These are phyloP conservation scores for Pyrus bretschneideri DNA, from an alignment of 306 rosid genomes.

Conservation along the genomic window DNA sequence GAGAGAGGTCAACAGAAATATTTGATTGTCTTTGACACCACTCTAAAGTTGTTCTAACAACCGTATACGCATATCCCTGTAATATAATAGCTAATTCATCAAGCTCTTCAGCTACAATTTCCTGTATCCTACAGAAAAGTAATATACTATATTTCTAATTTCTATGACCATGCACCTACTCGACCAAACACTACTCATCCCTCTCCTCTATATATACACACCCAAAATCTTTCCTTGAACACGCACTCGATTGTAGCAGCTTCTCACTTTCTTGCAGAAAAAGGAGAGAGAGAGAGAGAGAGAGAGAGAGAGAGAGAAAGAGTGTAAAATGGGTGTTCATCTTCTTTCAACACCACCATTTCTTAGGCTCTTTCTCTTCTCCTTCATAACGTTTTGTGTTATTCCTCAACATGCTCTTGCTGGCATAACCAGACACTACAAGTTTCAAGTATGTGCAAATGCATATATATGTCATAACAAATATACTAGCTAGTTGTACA, in stretches of 20 bases:
- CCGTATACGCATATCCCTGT: conserved; percentile 2
- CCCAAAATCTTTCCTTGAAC: neutral
- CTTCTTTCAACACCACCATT: conserved; percentile 1
- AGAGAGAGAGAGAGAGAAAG: neutral
- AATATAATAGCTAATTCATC: neutral
- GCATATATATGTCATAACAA: neutral
- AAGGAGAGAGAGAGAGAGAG: neutral
- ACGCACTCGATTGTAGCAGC: neutral
- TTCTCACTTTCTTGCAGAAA: neutral
- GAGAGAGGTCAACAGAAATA: conserved; percentile 21
- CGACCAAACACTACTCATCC: conserved; percentile 15
- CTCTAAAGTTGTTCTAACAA: conserved; percentile 59
- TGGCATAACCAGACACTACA: conserved; percentile 43
- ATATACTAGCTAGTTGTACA: too few relatives aligned
- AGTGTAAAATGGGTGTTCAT: conserved; percentile 17
- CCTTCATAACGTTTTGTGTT: conserved; percentile 14
- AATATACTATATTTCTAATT: conserved; percentile 16
- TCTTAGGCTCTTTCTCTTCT: conserved; percentile 15
- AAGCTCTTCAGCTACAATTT: neutral
- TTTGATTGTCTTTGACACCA: conserved; percentile 53
- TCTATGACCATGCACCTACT: conserved; percentile 11
- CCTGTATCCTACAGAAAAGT: neutral
- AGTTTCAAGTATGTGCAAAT: conserved; percentile 34
- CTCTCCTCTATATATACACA: conserved; percentile 28
- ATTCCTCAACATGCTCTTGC: conserved; percentile 32